These are phyloP conservation scores for Cichorium intybus DNA, from an alignment of 140 eudicot genomes.

Conservation along the genomic window DNA sequence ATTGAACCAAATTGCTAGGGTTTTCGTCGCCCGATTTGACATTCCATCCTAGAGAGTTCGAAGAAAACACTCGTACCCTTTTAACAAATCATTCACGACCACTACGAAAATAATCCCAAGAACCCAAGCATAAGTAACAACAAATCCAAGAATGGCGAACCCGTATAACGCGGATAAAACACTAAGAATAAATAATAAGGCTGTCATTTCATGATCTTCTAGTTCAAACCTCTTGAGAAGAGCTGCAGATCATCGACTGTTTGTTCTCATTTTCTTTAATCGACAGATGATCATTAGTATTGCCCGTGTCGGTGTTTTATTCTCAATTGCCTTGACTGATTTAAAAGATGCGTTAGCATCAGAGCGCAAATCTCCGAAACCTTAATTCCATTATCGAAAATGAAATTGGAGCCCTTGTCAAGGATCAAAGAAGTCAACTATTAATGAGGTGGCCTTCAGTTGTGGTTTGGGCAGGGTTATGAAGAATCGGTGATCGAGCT, in stretches of 20 bases:
- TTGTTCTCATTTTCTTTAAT: slow-evolving; percentile 21
- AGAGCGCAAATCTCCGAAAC: slow-evolving; percentile 31
- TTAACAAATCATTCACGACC: slow-evolving; percentile 67
- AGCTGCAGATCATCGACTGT: slow-evolving; percentile 46
- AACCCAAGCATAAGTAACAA: slow-evolving; percentile 86
- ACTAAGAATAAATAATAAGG: slow-evolving; percentile 61
- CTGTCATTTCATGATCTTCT: slow-evolving; percentile 62
- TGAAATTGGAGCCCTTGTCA: slow-evolving; percentile 28
- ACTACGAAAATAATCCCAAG: slow-evolving; percentile 69
- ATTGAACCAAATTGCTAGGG: no score
- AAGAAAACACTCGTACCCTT: slow-evolving; percentile 49
- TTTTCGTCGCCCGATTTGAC: no score
- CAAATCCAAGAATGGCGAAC: slow-evolving; percentile 70
- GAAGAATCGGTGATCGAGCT: slow-evolving; percentile 57
- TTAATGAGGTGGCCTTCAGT: slow-evolving; percentile 32
- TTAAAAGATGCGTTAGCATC: slow-evolving; percentile 30
- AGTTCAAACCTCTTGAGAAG: slow-evolving; percentile 59
- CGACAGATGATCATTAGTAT: background rate
- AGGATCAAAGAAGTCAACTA: slow-evolving; percentile 42
- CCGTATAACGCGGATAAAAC: slow-evolving; percentile 77
- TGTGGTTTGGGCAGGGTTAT: slow-evolving; percentile 23
- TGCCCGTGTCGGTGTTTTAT: background rate
- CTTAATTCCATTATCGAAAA: slow-evolving; percentile 55
- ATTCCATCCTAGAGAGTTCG: slow-evolving; percentile 80
- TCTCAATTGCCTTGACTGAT: slow-evolving; percentile 1